These are phyloP conservation scores for Cordyceps militaris DNA, from an alignment of 2,329 filamentous ascomycete genomes.

Conservation along the genomic window DNA sequence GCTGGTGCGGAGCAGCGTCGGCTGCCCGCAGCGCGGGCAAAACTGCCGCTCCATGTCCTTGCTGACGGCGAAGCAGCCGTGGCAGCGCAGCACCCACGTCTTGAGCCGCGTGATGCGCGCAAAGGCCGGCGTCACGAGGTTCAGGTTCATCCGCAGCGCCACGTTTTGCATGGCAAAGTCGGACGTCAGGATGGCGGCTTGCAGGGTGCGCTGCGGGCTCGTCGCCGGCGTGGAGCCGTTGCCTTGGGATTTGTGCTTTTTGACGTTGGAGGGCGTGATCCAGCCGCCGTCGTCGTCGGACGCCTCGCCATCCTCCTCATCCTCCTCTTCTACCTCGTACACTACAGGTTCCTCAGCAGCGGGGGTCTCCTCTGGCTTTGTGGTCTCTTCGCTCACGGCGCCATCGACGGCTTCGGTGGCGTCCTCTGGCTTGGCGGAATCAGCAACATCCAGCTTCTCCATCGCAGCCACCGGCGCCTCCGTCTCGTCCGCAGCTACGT, in stretches of 20 bases:
- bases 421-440: constrained; percentile 10
- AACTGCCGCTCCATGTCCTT: constrained; percentile 86
- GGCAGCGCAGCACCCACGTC: constrained; percentile 85
- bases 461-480: not conserved
- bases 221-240: constrained; percentile 37
- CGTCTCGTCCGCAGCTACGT: not conserved
- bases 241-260: constrained; percentile 68
- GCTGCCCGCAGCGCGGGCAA: constrained; percentile 83
- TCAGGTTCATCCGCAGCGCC: constrained; percentile 86
- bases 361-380: not conserved
- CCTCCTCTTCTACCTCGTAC: not conserved
- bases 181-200: constrained; percentile 86
- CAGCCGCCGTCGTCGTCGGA: constrained; percentile 63
- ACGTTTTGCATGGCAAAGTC: constrained; percentile 99
- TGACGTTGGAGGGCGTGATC: constrained; percentile 92
- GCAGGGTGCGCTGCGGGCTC: constrained; percentile 57
- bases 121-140: constrained; percentile 72
- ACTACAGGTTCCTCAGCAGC: not conserved
- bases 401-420: no score
- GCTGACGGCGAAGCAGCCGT: constrained; percentile 82
- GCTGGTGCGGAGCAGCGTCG: constrained; percentile 74
- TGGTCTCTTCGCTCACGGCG: not conserved
- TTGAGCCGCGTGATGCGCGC: constrained; percentile 78
- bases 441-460: constrained; percentile 15
- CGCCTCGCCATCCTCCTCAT: constrained; percentile 34